These are phyloP conservation scores for Umbelopsis ramanniana DNA, from an alignment of 192 early-diverging fungal genomes.

Conservation along the genomic window DNA sequence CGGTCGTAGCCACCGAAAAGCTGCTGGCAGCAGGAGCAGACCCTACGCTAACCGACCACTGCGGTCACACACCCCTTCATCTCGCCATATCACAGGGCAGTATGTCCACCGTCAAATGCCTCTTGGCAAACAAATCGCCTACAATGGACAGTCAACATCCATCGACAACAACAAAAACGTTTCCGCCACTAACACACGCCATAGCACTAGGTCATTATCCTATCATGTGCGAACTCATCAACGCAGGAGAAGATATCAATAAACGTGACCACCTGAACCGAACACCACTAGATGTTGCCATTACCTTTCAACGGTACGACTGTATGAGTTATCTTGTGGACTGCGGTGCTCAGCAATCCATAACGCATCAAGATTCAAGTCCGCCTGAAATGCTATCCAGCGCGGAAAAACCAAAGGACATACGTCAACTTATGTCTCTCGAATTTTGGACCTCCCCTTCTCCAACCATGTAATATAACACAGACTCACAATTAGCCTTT, in stretches of 20 bases:
- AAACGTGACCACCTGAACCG: background rate
- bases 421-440: constrained; percentile 10
- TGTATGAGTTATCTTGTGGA: constrained; percentile 9
- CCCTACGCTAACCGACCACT: background rate
- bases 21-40: constrained; percentile 17
- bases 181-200: background rate
- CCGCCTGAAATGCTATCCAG: background rate
- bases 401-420: background rate
- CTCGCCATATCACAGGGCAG: constrained; percentile 15
- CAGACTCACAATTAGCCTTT: background rate
- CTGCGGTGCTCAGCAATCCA: background rate
- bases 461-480: constrained; percentile 16
- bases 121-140: background rate
- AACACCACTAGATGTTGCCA: background rate
- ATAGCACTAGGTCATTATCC: constrained; percentile 8
- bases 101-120: background rate
- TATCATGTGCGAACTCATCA: constrained; percentile 6
- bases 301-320: constrained; percentile 2
- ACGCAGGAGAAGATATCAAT: constrained; percentile 8
- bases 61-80: constrained; percentile 17
- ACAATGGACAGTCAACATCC: background rate
- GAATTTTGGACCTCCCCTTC: constrained; percentile 9
- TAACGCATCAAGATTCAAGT: background rate
- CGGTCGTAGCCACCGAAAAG: background rate
- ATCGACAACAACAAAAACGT: background rate